Evolutionary conservation across 73 alveolate genomes (phyloP).

Genomic region (Stentor roeselii): DNA sequence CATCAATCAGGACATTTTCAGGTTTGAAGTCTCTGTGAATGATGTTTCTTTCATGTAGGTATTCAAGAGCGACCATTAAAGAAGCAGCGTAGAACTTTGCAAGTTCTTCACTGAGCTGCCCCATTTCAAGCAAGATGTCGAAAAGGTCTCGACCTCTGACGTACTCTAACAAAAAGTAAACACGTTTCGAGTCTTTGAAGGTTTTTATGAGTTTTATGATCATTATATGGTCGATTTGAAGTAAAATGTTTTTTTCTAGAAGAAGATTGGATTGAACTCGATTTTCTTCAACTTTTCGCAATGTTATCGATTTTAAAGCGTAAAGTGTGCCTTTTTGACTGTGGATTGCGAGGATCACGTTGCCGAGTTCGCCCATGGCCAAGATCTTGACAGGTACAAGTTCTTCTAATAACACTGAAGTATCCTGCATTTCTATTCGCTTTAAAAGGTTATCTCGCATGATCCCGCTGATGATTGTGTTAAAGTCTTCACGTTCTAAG

Average conservation of each 20-base stretch:
- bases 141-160: conserved; percentile 50
- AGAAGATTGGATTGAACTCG: conserved; percentile 34
- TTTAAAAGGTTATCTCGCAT: not conserved
- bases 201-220: conserved; percentile 40
- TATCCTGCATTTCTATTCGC: conserved; percentile 26
- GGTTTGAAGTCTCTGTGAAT: conserved; percentile 51
- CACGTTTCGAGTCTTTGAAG: conserved; percentile 29
- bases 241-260: conserved; percentile 34
- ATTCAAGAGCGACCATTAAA: conserved; percentile 37
- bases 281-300: conserved; percentile 32
- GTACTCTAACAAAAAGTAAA: conserved; percentile 41
- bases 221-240: conserved; percentile 38
- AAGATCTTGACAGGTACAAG: conserved; percentile 41
- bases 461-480: not conserved
- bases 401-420: conserved; percentile 50
- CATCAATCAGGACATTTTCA: conserved; percentile 51
- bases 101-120: conserved; percentile 35
- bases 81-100: conserved; percentile 42
- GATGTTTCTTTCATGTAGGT: conserved; percentile 47
- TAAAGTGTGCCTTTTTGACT: conserved; percentile 36
- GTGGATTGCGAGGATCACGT: conserved; percentile 21
- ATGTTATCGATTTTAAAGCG: conserved; percentile 40
- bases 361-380: conserved; percentile 70
- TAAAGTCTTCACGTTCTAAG: not conserved
- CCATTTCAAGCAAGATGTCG: conserved; percentile 47